Base-by-base conservation (phyloP, 345 rosid species). In the Lepidium africanum region DNA sequence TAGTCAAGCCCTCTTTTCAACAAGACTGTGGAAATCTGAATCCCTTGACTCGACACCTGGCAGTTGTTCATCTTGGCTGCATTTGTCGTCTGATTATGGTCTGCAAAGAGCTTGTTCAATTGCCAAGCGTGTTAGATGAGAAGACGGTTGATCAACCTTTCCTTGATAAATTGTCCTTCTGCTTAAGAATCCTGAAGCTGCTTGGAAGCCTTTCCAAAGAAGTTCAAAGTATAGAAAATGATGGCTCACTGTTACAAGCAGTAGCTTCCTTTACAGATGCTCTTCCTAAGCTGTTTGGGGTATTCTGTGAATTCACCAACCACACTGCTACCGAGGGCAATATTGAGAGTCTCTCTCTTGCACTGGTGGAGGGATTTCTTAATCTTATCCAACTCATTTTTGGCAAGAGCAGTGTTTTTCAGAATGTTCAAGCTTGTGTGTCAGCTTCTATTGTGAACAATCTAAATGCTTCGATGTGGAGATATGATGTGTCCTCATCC, bases 321-420 rank as follows among this genome's bases (percentile, higher is more conserved):
- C 84, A 75, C 67, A 72, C 79, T 80, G 72, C 77, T 72, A 78
- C 75, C 11, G 99, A 94, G 77, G 86, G 88, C 72, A 83, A 79
- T 76, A 78, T 82, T 63, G 99, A 91, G 83, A 82, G 78, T 73
- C 85, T 87, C 68, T 77, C 84, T 56, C 78, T 87, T 57, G 80
- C 72, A 42, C 74, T 89, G 38, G 65, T 86, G 78, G 99, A 94
- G 78, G 99, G 87, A 75, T 94, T 87, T 80, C 85, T 91, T 73
- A 87, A 78, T 74, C 85, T 91, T 72, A 83, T 85, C 74, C 91
- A 82, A 76, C 76, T 77, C 78, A 81, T 83, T 73, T 91, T 85
- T 79, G 71, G 91, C 79, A 80, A 80, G 75, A 77, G 86, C 63
- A 54, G 78, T 69, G 75, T 78, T 61, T 82, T 73, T 70, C 87